Percentiles rank a stretch among this genome's conserved stretches.
phyloP scores from a whole-genome alignment of 768 basidiomycete species.

The button mushroom (Agaricus bisporus) region DNA sequence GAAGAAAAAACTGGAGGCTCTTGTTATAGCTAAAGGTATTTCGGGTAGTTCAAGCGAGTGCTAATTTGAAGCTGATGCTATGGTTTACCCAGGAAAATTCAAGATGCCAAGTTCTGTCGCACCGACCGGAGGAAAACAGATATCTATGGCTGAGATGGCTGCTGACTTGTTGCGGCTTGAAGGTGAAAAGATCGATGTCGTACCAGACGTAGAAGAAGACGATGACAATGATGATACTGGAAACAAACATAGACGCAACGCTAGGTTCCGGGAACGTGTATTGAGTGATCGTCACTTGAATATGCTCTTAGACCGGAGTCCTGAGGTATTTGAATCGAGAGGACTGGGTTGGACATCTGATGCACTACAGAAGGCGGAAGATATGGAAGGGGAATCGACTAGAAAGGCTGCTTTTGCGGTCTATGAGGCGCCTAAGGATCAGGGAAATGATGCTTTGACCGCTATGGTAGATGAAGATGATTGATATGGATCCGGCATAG shows the following conservation, averaged over 20 bases:
- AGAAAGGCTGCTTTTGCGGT: slow-evolving; percentile 70
- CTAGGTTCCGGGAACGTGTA: slow-evolving; percentile 49
- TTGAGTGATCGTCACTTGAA: slow-evolving; percentile 80
- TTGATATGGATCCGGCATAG: too few species aligned
- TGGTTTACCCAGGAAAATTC: slow-evolving; percentile 61
- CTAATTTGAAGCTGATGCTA: neutral
- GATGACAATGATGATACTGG: neutral
- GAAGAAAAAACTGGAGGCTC: slow-evolving; percentile 86
- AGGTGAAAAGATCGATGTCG: slow-evolving; percentile 86
- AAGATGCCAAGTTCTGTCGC: slow-evolving; percentile 60
- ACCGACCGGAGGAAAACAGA: slow-evolving; percentile 37
- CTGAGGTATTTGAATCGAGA: slow-evolving; percentile 65
- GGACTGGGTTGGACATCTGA: slow-evolving; percentile 70
- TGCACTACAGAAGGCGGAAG: slow-evolving; percentile 8
- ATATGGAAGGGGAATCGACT: slow-evolving; percentile 14
- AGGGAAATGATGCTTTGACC: slow-evolving; percentile 63
- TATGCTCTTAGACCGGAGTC: slow-evolving; percentile 72
- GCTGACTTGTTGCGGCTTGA: slow-evolving; percentile 73
- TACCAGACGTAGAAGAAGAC: slow-evolving; percentile 60
- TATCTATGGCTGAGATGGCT: slow-evolving; percentile 77
- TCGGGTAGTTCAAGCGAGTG: neutral
- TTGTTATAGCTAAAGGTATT: slow-evolving; percentile 89
- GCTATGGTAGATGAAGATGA: slow-evolving; percentile 54
- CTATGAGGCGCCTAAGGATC: slow-evolving; percentile 58
- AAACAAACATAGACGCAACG: neutral